These are phyloP conservation scores for Pythium volutum DNA, from an alignment of 352 stramenopile species.

Conservation along the genomic window DNA sequence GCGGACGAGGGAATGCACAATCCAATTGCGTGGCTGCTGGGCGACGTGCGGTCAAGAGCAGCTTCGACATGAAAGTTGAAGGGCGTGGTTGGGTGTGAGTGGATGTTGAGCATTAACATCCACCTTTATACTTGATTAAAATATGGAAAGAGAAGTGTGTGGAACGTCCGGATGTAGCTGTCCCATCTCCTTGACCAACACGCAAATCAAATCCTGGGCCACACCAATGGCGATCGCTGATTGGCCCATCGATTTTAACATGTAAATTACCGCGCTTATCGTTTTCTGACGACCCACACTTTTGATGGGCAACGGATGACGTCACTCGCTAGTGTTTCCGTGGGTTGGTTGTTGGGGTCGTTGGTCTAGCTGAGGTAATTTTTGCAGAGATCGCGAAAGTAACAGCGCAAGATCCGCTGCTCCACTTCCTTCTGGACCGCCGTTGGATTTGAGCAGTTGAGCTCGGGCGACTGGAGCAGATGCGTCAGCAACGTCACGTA, in stretches of 20 bases:
- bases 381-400: conserved; percentile 72
- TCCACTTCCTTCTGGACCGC: conserved; percentile 65
- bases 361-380: conserved; percentile 37
- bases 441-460: conserved; percentile 73
- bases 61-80: conserved; percentile 1
- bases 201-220: conserved; percentile 4
- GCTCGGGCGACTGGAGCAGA: conserved; percentile 76
- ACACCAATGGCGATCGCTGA: not conserved
- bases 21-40: conserved; percentile 9
- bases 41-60: conserved; percentile 13
- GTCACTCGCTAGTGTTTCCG: conserved; percentile 1
- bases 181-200: conserved; percentile 6
- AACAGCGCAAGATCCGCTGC: conserved; percentile 79
- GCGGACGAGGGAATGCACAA: not conserved
- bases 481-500: conserved; percentile 76
- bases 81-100: conserved; percentile 6
- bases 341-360: not conserved
- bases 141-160: not conserved
- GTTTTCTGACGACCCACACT: not conserved
- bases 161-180: not conserved
- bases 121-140: conserved; percentile 6
- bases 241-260: conserved; percentile 9
- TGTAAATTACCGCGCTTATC: not conserved
- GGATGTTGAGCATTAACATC: conserved; percentile 9
- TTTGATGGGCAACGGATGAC: not conserved